A percentile compares a stretch with the other conserved stretches of the same genome.
These are phyloP conservation scores for Arabidopsis thaliana DNA, from an alignment of 345 rosid species.

Conservation along the genomic window DNA sequence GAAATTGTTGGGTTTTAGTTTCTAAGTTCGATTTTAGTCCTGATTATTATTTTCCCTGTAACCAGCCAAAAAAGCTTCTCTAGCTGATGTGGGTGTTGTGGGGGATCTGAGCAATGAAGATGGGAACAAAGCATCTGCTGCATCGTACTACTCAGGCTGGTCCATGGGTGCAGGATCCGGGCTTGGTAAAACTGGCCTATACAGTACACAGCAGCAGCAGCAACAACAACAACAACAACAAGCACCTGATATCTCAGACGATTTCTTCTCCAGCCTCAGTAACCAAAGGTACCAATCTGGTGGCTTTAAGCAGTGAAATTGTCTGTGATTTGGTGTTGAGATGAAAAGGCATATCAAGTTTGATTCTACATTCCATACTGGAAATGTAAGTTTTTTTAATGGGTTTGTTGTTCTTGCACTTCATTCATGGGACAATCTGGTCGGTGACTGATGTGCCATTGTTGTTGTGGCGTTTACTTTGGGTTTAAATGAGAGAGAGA, in stretches of 20 bases:
- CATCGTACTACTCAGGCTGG: conserved; percentile 80
- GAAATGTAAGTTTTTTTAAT: conserved; percentile 6
- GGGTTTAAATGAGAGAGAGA: conserved; percentile 35
- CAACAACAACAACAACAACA: conserved; percentile 25
- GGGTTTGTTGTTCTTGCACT: conserved; percentile 29
- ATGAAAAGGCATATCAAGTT: conserved; percentile 26
- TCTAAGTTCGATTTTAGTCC: not conserved
- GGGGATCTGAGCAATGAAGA: conserved; percentile 75
- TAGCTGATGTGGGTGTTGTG: conserved; percentile 82
- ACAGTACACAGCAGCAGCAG: conserved; percentile 50
- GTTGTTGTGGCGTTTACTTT: conserved; percentile 37
- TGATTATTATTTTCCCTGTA: conserved; percentile 38
- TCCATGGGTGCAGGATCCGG: conserved; percentile 91
- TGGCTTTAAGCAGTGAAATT: conserved; percentile 60
- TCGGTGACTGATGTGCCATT: conserved; percentile 39
- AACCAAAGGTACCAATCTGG: conserved; percentile 70
- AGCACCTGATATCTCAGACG: conserved; percentile 51
- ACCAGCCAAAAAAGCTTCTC: conserved; percentile 91
- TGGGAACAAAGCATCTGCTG: conserved; percentile 62
- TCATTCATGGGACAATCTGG: conserved; percentile 35
- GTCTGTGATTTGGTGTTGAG: not conserved
- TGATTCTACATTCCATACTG: conserved; percentile 26
- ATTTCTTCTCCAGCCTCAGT: conserved; percentile 71
- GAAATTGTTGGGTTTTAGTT: not conserved
- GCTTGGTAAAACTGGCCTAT: conserved; percentile 65